Evolutionary conservation across 2,329 filamentous ascomycete genomes (phyloP).

Genomic region (Acrocalymma vagum): DNA sequence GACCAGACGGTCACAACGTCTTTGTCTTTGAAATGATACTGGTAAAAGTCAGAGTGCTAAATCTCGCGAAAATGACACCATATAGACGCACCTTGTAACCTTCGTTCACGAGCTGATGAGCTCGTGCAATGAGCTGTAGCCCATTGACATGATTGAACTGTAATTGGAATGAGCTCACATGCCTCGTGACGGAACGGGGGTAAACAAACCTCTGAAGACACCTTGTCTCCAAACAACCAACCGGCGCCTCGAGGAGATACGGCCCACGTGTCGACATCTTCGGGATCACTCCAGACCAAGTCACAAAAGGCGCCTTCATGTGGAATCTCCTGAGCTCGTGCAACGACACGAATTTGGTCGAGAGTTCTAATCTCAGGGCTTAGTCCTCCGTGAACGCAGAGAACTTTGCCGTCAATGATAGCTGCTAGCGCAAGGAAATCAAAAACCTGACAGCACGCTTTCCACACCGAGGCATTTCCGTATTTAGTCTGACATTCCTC

Average conservation of each 20-base stretch:
- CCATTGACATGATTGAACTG: slow-evolving; percentile 80
- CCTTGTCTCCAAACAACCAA: slow-evolving; percentile 75
- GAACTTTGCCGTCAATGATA: slow-evolving; percentile 98
- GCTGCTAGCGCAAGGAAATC: slow-evolving; percentile 97
- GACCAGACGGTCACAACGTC: slow-evolving; percentile 95
- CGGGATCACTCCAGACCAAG: slow-evolving; percentile 89
- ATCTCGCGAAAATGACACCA: too few species aligned
- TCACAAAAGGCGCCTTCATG: slow-evolving; percentile 99
- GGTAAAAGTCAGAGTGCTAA: slow-evolving; percentile 24
- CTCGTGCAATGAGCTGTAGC: slow-evolving; percentile 74
- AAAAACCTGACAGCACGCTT: slow-evolving; percentile 98
- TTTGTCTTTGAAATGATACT: slow-evolving; percentile 94
- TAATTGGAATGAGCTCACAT: too few species aligned
- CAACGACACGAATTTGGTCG: slow-evolving; percentile 81
- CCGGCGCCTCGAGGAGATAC: slow-evolving; percentile 74
- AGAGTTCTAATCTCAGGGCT: slow-evolving; percentile 96
- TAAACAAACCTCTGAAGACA: slow-evolving; percentile 68
- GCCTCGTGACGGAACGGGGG: background rate
- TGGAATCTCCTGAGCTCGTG: slow-evolving; percentile 89
- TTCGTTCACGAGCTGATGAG: slow-evolving; percentile 79
- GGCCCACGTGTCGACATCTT: slow-evolving; percentile 74
- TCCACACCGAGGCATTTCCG: slow-evolving; percentile 99
- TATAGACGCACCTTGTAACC: slow-evolving; percentile 72
- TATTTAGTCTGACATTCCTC: slow-evolving; percentile 99
- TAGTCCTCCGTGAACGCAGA: slow-evolving; percentile 96